phyloP scores from a whole-genome alignment of 169 alveolate species.

The Hepatocystis sp. region DNA sequence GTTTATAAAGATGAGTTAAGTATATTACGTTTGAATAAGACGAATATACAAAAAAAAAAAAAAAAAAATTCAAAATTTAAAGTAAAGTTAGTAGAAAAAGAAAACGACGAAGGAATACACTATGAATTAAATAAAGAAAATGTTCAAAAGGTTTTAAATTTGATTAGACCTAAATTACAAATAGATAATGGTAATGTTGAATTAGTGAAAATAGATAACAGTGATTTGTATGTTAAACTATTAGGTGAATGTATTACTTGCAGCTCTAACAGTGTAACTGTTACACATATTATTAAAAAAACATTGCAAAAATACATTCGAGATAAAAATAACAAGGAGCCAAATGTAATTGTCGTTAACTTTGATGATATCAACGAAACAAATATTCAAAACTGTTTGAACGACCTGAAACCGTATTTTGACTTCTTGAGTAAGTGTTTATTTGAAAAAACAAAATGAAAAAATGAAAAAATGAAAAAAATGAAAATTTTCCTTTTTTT shows the following conservation, averaged over 20 bases:
- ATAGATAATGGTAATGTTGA: slow-evolving; percentile 84
- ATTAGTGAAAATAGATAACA: slow-evolving; percentile 79
- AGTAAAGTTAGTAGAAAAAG: slow-evolving; percentile 8
- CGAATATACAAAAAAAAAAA: slow-evolving; percentile 10
- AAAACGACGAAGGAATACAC: slow-evolving; percentile 50
- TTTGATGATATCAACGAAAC: slow-evolving; percentile 80
- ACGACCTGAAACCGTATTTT: slow-evolving; percentile 57
- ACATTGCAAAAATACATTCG: slow-evolving; percentile 79
- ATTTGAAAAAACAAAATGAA: background rate
- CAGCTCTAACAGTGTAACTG: slow-evolving; percentile 81
- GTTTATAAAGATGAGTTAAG: no score
- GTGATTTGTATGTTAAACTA: slow-evolving; percentile 68
- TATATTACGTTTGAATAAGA: no score
- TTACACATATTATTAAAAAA: slow-evolving; percentile 81
- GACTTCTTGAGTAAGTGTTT: slow-evolving; percentile 73
- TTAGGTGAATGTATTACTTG: slow-evolving; percentile 84
- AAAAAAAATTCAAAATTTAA: slow-evolving; percentile 13
- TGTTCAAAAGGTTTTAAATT: slow-evolving; percentile 83
- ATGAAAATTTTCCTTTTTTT: no score
- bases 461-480: background rate
- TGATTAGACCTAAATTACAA: slow-evolving; percentile 83
- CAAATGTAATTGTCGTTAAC: slow-evolving; percentile 75
- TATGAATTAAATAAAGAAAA: slow-evolving; percentile 76
- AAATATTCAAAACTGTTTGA: slow-evolving; percentile 41
- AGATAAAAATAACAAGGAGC: slow-evolving; percentile 76